These are phyloP conservation scores for Phytophthora hibernalis DNA, from an alignment of 352 stramenopile species.

Conservation along the genomic window DNA sequence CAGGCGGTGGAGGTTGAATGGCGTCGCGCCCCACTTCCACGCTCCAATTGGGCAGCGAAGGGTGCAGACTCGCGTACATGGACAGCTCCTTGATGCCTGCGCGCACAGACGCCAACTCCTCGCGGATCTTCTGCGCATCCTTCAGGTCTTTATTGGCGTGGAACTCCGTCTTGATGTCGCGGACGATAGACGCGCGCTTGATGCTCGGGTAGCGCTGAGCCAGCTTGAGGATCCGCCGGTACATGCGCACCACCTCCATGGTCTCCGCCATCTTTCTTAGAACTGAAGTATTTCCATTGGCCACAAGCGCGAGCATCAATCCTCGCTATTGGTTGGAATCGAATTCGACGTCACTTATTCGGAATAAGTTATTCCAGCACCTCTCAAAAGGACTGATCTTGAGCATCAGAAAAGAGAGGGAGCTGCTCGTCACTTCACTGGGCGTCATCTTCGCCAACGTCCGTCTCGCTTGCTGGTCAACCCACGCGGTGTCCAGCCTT, in stretches of 20 bases:
- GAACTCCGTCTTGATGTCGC: slow-evolving; percentile 88
- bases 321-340: slow-evolving; percentile 41
- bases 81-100: slow-evolving; percentile 80
- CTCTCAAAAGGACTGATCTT: too few relatives aligned
- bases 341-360: slow-evolving; percentile 33
- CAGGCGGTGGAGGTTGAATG: slow-evolving; percentile 23
- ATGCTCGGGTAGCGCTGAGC: slow-evolving; percentile 85
- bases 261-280: slow-evolving; percentile 43
- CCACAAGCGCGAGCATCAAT: background rate
- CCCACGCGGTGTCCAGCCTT: slow-evolving; percentile 10
- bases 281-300: slow-evolving; percentile 5
- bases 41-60: slow-evolving; percentile 62
- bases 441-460: slow-evolving; percentile 24
- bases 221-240: slow-evolving; percentile 86
- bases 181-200: slow-evolving; percentile 82
- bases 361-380: too few relatives aligned
- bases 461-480: slow-evolving; percentile 17
- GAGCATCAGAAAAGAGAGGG: too few relatives aligned
- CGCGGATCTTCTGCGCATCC: slow-evolving; percentile 60
- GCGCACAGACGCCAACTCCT: slow-evolving; percentile 74
- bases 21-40: slow-evolving; percentile 77
- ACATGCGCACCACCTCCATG: slow-evolving; percentile 78
- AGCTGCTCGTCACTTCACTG: slow-evolving; percentile 30
- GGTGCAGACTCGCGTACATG: slow-evolving; percentile 77
- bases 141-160: slow-evolving; percentile 77